Evolutionary conservation across 1,284 basidiomycete genomes (phyloP).

Genomic region (Pascua guehoae): DNA sequence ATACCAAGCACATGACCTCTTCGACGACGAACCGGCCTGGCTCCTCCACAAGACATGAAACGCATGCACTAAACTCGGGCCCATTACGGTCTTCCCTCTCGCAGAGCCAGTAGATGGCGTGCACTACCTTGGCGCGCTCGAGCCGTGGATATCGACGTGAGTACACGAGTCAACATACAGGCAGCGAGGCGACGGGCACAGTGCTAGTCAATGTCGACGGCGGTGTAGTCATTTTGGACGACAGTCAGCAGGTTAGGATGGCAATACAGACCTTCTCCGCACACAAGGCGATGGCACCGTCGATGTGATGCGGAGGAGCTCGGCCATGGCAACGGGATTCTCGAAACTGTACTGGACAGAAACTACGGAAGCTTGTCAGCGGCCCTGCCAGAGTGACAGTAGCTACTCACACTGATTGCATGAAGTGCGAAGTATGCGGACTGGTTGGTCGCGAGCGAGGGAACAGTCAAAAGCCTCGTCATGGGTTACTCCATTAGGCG

Average conservation of each 20-base stretch:
- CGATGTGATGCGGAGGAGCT: too few species aligned
- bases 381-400: too few species aligned
- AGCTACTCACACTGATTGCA: too few species aligned
- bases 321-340: too few species aligned
- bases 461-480: too few species aligned
- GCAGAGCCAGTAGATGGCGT: slow-evolving; percentile 69
- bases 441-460: too few species aligned
- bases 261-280: slow-evolving; percentile 83
- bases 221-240: not conserved
- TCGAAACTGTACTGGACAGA: too few species aligned
- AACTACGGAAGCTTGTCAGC: too few species aligned
- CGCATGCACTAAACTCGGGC: slow-evolving; percentile 56
- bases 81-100: slow-evolving; percentile 66
- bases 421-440: too few species aligned
- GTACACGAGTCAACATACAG: slow-evolving; percentile 8
- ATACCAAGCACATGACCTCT: slow-evolving; percentile 63
- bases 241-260: slow-evolving; percentile 57
- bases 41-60: slow-evolving; percentile 69
- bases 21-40: slow-evolving; percentile 69
- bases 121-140: slow-evolving; percentile 86
- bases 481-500: too few species aligned
- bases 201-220: too few species aligned
- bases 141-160: slow-evolving; percentile 60
- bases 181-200: too few species aligned
- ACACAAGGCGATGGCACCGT: slow-evolving; percentile 75